Evolutionary conservation across 441 rosid species (phyloP), one percentile per base, ranked within the genome.

Genomic region (Monsonia emarginata): DNA sequence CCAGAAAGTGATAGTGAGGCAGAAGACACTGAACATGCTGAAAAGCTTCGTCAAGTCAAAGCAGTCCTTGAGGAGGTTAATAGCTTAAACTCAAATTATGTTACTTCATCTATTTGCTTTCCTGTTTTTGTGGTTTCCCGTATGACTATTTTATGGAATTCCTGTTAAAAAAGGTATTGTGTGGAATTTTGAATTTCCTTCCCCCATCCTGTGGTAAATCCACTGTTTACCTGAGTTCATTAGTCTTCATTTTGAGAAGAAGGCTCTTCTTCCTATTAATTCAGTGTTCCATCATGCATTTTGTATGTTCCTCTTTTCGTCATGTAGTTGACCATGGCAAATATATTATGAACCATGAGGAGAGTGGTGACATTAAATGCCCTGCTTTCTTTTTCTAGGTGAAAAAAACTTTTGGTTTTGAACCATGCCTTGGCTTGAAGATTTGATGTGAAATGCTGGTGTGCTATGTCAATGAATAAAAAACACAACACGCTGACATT

Each of bases 1-100:
- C 96, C 91, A 73, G 98, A 88, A 83, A 95, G 99, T 86, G 99
- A 95, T 69, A 92, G 97, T 70, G 99, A 95, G 81, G 96, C 99
- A 65, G 99, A 95, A 75, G 99, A 90, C 78, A 66, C 89, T 74
- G 98, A 91, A 82, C 99, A 95, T 82, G 98, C 98, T 75, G 99
- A 95, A 80, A 95, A 95, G 84, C 93, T 95, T 84, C 99, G 98
- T 65, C 99, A 92, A 80, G 99, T 95, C 36, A 95, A 95, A 85
- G 98, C 98, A 65, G 99, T 95, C 59, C 97, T 95, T 67, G 99
- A 95, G 83, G 99, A 95, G 99, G 99, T 91, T 74, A 63, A 64
- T 63, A 52, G 40, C 24, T 48, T 63, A 44, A 64, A 42, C 25
- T 34, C 10, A 21, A 62, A 31, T 62, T 31, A 31, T 31, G 16